Evolutionary conservation across 352 stramenopile genomes (phyloP).

Genomic region (Thraustotheca clavata): DNA sequence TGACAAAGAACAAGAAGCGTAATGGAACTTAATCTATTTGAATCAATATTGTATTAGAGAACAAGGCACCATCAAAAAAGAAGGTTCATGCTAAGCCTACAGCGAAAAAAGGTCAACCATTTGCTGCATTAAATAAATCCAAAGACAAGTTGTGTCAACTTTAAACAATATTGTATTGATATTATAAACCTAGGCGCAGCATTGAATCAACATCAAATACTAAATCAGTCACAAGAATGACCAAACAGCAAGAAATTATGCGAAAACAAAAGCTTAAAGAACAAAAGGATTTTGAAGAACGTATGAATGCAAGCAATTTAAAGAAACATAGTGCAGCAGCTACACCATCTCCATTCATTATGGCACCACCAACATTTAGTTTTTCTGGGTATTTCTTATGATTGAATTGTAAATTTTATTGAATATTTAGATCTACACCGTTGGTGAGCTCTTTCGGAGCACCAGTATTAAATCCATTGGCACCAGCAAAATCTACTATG

Average conservation of each 20-base stretch:
- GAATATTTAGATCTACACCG: too few relatives aligned
- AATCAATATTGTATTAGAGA: constrained; percentile 1
- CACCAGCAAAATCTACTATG: neutral
- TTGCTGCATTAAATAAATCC: constrained; percentile 12
- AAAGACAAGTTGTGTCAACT: neutral
- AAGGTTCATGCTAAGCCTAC: constrained; percentile 20
- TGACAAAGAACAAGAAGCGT: constrained; percentile 9
- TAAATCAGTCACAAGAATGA: neutral
- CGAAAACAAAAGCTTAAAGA: constrained; percentile 4
- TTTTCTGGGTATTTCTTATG: neutral
- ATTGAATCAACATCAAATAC: neutral
- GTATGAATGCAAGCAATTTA: neutral
- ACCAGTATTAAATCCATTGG: neutral
- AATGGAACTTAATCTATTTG: neutral
- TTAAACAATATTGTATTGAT: neutral
- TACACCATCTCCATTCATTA: constrained; percentile 10
- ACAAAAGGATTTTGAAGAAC: constrained; percentile 19
- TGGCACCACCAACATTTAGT: constrained; percentile 15
- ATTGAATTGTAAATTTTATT: too few relatives aligned
- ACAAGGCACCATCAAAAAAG: constrained; percentile 16
- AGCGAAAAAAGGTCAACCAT: constrained; percentile 19
- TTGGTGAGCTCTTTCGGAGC: neutral
- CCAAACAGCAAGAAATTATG: constrained; percentile 9
- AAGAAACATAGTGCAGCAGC: neutral
- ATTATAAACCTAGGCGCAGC: too few relatives aligned